Evolutionary conservation across 2,329 filamentous ascomycete genomes (phyloP), one percentile per base, ranked within the genome.

Genomic region (Pseudopyrenochaeta lycopersici): DNA sequence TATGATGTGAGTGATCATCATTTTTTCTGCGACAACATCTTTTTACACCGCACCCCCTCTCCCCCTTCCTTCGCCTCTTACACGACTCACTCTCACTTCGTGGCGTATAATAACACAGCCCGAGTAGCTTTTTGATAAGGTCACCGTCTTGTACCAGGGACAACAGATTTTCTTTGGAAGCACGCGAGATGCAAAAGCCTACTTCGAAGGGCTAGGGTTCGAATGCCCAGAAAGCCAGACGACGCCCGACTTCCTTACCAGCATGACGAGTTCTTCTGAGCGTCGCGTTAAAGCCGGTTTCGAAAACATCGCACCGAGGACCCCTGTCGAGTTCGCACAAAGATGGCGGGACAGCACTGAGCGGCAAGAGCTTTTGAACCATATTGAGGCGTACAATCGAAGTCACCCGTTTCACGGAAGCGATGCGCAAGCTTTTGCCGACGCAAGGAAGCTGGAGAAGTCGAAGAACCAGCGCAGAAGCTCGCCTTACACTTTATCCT

Each of bases 151-250:
- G 0, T 91, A 92, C 65, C 88, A 92, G 68, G 90, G 60, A 4
- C 82, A 87, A 0, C 84, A 92, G 66, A 92, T 92, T 54, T 93
- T 85, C 77, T 92, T 87, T 60, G 90, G 90, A 0, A 81, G 82
- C 0, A 79, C 84, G 0, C 77, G 82, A 7, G 76, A 84, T 9
- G 90, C 89, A 1, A 87, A 84, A 63, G 72, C 79, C 17, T 92
- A 91, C 68, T 92, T 93, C 57, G 77, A 86, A 33, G 75, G 82
- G 7, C 77, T 92, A 5, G 90, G 90, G 0, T 93, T 92, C 61
- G 80, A 84, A 14, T 90, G 88, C 62, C 88, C 89, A 0, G 80
- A 84, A 12, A 60, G 88, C 10, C 85, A 87, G 82, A 91, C 88
- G 0, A 87, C 86, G 0, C 85, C 85, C 1, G 61, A 62, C 20